A percentile compares a stretch with the other conserved stretches of the same genome.
These are phyloP conservation scores for Colletotrichum graminicola DNA, from an alignment of 2,329 filamentous ascomycete species.

Conservation along the genomic window DNA sequence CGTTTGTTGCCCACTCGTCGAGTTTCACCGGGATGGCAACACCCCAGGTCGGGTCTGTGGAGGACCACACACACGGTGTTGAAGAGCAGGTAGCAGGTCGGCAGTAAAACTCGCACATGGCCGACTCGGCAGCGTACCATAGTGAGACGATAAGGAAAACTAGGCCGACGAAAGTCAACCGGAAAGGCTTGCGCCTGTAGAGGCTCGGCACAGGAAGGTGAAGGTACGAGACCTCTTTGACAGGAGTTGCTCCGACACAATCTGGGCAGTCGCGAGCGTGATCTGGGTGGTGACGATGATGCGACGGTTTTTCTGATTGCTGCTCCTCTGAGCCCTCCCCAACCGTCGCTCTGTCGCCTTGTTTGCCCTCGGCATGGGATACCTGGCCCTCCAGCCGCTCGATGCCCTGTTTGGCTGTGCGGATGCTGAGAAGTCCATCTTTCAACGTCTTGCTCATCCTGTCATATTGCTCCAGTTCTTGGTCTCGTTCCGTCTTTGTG, in stretches of 20 bases:
- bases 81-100: conserved; percentile 63
- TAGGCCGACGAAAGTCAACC: conserved; percentile 62
- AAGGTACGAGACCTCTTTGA: conserved; percentile 50
- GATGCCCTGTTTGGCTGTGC: conserved; percentile 68
- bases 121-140: conserved; percentile 69
- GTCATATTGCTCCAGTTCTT: conserved; percentile 59
- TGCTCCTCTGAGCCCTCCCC: conserved; percentile 28
- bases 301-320: conserved; percentile 27
- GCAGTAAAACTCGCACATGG: conserved; percentile 67
- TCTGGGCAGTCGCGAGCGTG: conserved; percentile 19
- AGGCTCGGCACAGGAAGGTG: conserved; percentile 61
- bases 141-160: conserved; percentile 56
- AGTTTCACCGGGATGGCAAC: conserved; percentile 71
- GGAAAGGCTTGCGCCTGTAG: conserved; percentile 59
- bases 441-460: conserved; percentile 67
- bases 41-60: conserved; percentile 71
- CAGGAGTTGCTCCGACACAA: not conserved
- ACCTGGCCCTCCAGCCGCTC: conserved; percentile 68
- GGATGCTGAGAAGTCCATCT: conserved; percentile 65
- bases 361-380: conserved; percentile 52
- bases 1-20: conserved; percentile 71
- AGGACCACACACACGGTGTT: conserved; percentile 66
- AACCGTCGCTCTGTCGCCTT: not conserved
- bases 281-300: conserved; percentile 1
- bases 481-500: conserved; percentile 48